Percentiles rank a stretch among this genome's conserved stretches.
Conservation (phyloP, 495 filamentous ascomycete species). For the Schizothecium vesticola region DNA sequence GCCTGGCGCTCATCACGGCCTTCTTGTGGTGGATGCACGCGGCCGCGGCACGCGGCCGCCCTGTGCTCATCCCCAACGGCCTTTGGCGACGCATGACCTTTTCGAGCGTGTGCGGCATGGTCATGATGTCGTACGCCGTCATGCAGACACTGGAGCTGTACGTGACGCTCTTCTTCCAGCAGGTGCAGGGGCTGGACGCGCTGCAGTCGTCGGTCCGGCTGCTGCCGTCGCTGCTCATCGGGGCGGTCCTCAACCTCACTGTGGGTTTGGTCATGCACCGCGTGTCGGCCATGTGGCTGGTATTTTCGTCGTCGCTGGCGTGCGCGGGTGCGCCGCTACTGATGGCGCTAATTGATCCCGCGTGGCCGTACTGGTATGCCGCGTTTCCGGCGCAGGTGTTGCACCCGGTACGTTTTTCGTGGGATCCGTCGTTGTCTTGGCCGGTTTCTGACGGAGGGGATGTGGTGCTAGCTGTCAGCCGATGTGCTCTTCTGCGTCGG, state of each 20-base stretch:
- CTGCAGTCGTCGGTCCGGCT: conserved; percentile 49
- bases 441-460: background rate
- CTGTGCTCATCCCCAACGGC: too few relatives aligned
- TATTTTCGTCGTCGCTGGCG: conserved; percentile 40
- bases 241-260: conserved; percentile 47
- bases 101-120: conserved; percentile 43
- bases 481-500: conserved; percentile 60
- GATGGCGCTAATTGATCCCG: conserved; percentile 41
- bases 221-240: conserved; percentile 51
- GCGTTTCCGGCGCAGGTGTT: conserved; percentile 36
- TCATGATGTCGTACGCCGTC: conserved; percentile 44
- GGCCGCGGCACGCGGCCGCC: too few relatives aligned
- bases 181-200: conserved; percentile 35
- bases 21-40: too few relatives aligned
- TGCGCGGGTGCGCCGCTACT: conserved; percentile 50
- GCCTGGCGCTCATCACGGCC: too few relatives aligned
- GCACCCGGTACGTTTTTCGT: conserved; percentile 16
- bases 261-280: conserved; percentile 52
- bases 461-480: conserved; percentile 28
- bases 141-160: conserved; percentile 38
- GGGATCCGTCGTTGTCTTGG: background rate
- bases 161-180: conserved; percentile 30
- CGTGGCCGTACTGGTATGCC: conserved; percentile 52
- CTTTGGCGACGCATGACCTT: conserved; percentile 33
- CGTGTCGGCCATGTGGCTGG: conserved; percentile 45